phyloP scores from a whole-genome alignment of 805 yeast genomes.

The Clavispora santaluciae region DNA sequence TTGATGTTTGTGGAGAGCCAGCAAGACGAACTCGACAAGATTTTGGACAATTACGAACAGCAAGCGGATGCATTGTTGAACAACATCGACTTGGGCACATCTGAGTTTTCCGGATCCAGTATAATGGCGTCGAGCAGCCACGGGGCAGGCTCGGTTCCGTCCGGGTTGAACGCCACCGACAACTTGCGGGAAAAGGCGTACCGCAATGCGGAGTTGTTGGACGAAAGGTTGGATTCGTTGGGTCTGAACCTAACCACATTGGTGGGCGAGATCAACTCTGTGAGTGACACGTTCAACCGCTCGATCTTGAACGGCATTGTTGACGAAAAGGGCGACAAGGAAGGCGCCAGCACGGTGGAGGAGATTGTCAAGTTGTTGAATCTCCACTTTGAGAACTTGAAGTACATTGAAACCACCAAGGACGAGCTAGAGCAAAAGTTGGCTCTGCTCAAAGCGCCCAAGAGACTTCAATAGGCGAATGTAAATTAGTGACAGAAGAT shows the following conservation, averaged over 20 bases:
- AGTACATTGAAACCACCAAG: slow-evolving; percentile 78
- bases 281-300: slow-evolving; percentile 74
- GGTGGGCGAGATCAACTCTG: slow-evolving; percentile 77
- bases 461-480: slow-evolving; percentile 1
- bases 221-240: slow-evolving; percentile 71
- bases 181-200: slow-evolving; percentile 88
- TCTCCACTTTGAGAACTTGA: slow-evolving; percentile 83
- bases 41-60: slow-evolving; percentile 77
- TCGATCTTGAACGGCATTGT: slow-evolving; percentile 34
- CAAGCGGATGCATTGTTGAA: slow-evolving; percentile 54
- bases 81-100: slow-evolving; percentile 29
- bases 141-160: slow-evolving; percentile 1
- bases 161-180: slow-evolving; percentile 54
- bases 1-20: slow-evolving; percentile 82
- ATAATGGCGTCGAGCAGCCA: slow-evolving; percentile 7
- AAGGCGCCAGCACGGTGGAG: slow-evolving; percentile 38
- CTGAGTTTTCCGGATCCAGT: slow-evolving; percentile 7
- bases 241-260: slow-evolving; percentile 72
- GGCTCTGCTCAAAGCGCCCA: slow-evolving; percentile 16
- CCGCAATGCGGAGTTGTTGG: slow-evolving; percentile 77
- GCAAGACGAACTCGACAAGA: slow-evolving; percentile 82
- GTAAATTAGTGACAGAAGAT: not conserved
- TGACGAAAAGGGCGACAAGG: slow-evolving; percentile 21
- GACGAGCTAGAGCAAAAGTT: slow-evolving; percentile 63
- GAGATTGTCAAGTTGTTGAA: slow-evolving; percentile 79